These are phyloP conservation scores for Populus hybrid DNA, from an alignment of 441 rosid species.

Conservation along the genomic window DNA sequence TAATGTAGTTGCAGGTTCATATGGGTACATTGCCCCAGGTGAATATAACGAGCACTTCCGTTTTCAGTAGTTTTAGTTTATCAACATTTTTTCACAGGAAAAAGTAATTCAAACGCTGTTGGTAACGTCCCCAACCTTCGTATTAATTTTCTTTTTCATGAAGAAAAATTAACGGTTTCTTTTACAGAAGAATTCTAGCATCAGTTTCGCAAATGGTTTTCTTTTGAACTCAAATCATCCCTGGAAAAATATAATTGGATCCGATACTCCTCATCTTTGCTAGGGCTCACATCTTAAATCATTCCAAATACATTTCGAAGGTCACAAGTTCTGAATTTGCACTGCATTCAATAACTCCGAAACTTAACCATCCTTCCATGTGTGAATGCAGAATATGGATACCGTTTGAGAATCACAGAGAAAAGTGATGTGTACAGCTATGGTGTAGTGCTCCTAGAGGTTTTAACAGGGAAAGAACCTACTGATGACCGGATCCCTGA, in stretches of 20 bases:
- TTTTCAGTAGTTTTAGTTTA: not conserved
- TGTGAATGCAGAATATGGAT: constrained; percentile 61
- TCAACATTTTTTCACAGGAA: not conserved
- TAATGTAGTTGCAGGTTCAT: constrained; percentile 59
- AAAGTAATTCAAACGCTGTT: not conserved
- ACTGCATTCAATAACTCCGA: not conserved
- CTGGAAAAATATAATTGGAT: not conserved
- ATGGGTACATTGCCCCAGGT: constrained; percentile 83
- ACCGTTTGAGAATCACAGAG: constrained; percentile 69
- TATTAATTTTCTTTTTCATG: not conserved
- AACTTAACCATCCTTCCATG: not conserved
- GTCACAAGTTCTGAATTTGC: not conserved
- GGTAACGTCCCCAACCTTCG: not conserved
- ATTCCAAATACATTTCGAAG: no score
- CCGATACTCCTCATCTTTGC: not conserved
- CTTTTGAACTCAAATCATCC: not conserved
- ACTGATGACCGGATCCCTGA: constrained; percentile 56
- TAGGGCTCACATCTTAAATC: not conserved
- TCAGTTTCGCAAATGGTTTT: not conserved
- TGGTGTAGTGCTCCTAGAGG: constrained; percentile 78
- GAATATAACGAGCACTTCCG: constrained; percentile 17
- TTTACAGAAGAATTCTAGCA: not conserved
- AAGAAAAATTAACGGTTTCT: not conserved
- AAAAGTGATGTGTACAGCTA: constrained; percentile 90
- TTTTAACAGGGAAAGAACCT: constrained; percentile 78